These are phyloP conservation scores for Wickerhamomyces silvicola DNA, from an alignment of 805 yeast genomes.

Conservation along the genomic window DNA sequence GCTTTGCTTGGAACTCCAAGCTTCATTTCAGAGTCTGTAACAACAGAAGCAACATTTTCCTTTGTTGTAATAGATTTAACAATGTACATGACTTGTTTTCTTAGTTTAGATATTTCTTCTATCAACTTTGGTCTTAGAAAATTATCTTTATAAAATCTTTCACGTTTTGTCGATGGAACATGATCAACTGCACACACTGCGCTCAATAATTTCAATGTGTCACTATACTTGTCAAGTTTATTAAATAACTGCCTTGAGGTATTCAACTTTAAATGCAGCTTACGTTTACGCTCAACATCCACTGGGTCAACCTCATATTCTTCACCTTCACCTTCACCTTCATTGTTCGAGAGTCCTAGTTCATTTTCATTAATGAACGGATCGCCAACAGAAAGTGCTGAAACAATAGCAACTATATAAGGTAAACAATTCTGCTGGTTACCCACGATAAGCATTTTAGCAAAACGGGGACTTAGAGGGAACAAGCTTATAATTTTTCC, in stretches of 20 bases:
- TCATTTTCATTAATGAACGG: conserved; percentile 77
- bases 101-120: conserved; percentile 77
- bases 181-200: conserved; percentile 88
- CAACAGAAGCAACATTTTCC: conserved; percentile 49
- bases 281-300: conserved; percentile 29
- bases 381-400: conserved; percentile 90
- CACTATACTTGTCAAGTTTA: conserved; percentile 66
- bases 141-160: conserved; percentile 47
- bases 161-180: conserved; percentile 42
- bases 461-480: conserved; percentile 90
- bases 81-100: conserved; percentile 73
- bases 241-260: conserved; percentile 57
- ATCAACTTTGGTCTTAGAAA: conserved; percentile 73
- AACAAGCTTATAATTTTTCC: conserved; percentile 85
- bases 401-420: conserved; percentile 84
- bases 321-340: conserved; percentile 25
- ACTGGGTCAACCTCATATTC: conserved; percentile 30
- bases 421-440: conserved; percentile 83
- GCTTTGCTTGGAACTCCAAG: conserved; percentile 59
- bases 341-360: conserved; percentile 42
- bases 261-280: conserved; percentile 44
- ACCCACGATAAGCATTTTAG: conserved; percentile 84
- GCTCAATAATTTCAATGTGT: conserved; percentile 65
- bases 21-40: conserved; percentile 38
- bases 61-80: conserved; percentile 60